These are phyloP conservation scores for Solanum corneliomulleri DNA, from an alignment of 257 asterid species.

Conservation along the genomic window DNA sequence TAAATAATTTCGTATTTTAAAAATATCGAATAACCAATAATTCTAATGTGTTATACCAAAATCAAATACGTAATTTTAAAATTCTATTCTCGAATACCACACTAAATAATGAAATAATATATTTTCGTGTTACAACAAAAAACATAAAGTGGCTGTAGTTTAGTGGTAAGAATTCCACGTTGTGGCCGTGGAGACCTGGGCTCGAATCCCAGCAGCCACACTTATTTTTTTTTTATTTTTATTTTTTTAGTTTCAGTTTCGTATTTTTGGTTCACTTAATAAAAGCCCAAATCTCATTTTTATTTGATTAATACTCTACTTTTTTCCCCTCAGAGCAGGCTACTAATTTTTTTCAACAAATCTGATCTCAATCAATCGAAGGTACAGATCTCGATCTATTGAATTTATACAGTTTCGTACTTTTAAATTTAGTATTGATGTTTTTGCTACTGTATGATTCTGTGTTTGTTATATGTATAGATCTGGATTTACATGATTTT, in stretches of 20 bases:
- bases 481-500: background rate
- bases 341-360: background rate
- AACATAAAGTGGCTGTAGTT: conserved; percentile 65
- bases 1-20: rapidly evolving
- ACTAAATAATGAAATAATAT: no score
- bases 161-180: conserved; percentile 99
- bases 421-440: background rate
- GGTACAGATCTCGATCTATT: background rate
- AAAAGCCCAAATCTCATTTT: background rate
- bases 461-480: background rate
- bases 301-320: background rate
- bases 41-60: no score
- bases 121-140: rapidly evolving
- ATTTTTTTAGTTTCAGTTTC: background rate
- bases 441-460: background rate
- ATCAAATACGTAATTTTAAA: no score
- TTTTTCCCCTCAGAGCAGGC: background rate
- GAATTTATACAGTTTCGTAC: background rate
- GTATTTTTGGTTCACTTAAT: background rate
- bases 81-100: no score
- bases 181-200: conserved; percentile 99
- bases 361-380: background rate
- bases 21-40: no score
- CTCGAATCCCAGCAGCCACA: conserved; percentile 99
- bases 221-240: background rate